Base-by-base conservation (phyloP, 108 stramenopile genomes). In the Epithemia pelagica region DNA sequence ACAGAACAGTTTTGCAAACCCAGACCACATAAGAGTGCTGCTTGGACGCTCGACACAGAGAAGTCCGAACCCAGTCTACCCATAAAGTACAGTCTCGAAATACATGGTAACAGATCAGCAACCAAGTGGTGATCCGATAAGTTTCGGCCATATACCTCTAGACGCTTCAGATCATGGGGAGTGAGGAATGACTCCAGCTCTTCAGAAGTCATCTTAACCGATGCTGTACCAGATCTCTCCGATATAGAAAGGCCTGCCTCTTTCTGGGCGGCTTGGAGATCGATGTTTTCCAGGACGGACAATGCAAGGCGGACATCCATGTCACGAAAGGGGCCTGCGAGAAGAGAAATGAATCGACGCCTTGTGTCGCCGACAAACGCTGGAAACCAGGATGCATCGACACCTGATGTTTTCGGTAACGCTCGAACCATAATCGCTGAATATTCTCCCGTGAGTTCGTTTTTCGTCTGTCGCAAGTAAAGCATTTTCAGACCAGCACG, bases 81-180 rank as follows among this genome's bases (percentile, higher is more conserved):
- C 21, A 88, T 71, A 73, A 99, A 98, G 75, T 92, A 96, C n/a
- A 99, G 73, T 46, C 87, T 74, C 31, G 95, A 79, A 19, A 98
- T 73, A 1, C 69, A 74, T 23, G 97, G 96, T 19, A 99, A 54
- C 20, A 99, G 84, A 75, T 99, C 99, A 0, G 92, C 89, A 51
- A 99, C 81, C 27, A 99, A 71, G 79, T 99, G 99, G 72, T 98
- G 95, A 75, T 99, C 99, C 65, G 96, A 98, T 29, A 99, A 75
- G 63, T 99, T 98, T 32, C 97, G 84, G 28, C 96, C 89, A 77
- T 99, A 99, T 19, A 95, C 71, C 55, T 98, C 96, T 23, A 99
- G 76, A 26, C 99, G 91, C 61, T 98, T 91, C 59, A 99, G 71
- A 76, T 99, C 99, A 76, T 98, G 96, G 25, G 88, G 87, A 2